Percentiles rank a stretch among this genome's conserved stretches.
Conservation (phyloP, 495 filamentous ascomycete species). For the Daldinia bambusicola region DNA sequence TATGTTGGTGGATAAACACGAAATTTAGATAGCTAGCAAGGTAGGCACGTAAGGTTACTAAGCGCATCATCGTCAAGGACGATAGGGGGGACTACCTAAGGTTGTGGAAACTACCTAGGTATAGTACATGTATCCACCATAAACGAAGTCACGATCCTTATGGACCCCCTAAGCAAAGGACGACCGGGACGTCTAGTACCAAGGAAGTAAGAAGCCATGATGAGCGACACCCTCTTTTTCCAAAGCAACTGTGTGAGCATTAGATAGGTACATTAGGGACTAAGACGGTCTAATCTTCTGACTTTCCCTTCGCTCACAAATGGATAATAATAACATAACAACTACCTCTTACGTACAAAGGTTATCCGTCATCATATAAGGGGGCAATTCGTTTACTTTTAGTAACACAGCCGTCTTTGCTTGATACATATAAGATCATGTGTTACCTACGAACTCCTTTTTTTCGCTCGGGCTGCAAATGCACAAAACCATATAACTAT, state of each 20-base stretch:
- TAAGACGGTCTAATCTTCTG: conserved; percentile 15
- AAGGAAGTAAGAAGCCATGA: background rate
- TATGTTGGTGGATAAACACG: background rate
- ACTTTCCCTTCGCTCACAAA: conserved; percentile 9
- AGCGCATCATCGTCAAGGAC: background rate
- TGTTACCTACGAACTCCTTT: conserved; percentile 45
- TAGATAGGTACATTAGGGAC: conserved; percentile 4
- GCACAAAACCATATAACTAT: conserved; percentile 36
- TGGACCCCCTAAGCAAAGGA: background rate
- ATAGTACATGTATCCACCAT: background rate
- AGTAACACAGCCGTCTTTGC: conserved; percentile 33
- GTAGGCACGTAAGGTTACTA: background rate
- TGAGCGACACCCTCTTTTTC: conserved; percentile 3
- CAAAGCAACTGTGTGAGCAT: conserved; percentile 24
- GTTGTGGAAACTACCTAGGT: conserved; percentile 1
- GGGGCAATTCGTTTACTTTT: conserved; percentile 30
- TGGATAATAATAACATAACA: conserved; percentile 21
- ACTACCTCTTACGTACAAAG: conserved; percentile 27
- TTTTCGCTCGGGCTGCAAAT: conserved; percentile 38
- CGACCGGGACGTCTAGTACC: background rate
- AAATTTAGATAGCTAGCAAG: background rate
- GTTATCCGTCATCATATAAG: conserved; percentile 20
- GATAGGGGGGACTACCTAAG: background rate
- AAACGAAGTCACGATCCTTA: conserved; percentile 1
- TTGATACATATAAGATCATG: conserved; percentile 31